Base-by-base conservation (phyloP, 331 rosid species). In the Arachis monticola region DNA sequence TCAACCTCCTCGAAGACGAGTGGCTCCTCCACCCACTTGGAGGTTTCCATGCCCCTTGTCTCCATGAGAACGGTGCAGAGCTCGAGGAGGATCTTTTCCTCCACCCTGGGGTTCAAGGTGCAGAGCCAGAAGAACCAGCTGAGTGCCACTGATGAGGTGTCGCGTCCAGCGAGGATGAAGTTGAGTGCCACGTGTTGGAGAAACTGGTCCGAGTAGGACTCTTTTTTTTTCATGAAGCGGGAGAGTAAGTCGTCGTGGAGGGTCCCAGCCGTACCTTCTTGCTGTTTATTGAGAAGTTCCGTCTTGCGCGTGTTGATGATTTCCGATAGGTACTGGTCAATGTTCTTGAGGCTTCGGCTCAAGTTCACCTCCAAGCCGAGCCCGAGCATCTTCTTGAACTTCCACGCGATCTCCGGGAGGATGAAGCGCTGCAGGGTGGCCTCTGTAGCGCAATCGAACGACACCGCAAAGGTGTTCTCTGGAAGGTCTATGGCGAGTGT, bases 131-230 rank as follows among this genome's bases (percentile, higher is more conserved):
- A 90, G 79, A 92, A 92, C 98, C 98, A 92, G 65, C 95, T 92
- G 0, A 92, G 72, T 0, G 98, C 98, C 0, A 89, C 92, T 0
- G 98, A 92, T 72, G 98, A 92, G 4, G 98, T 92, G 90, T 92
- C 96, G 0, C 98, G 88, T 64, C 98, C 98, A 27, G 98, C 98
- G 2, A 92, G 87, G 80, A 92, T 92, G 88, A 92, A 92, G 48
- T 92, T 92, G 31, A 92, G 92, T 0, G 88, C 90, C 83, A 92
- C 98, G 31, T 88, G 83, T 60, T 90, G 94, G 27, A 92, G 96
- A 17, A 90, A 92, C 51, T 70, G 46, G 32, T 90, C 84, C 0
- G 98, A 73, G 86, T 90, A 92, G 17, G 87, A 72, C 22, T 85
- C 96, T 6, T 83, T 92, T 44, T 87, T 92, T 86, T 76, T 92